Base-by-base conservation (phyloP, 768 basidiomycete species). In the Tricholoma hemisulphureum region DNA sequence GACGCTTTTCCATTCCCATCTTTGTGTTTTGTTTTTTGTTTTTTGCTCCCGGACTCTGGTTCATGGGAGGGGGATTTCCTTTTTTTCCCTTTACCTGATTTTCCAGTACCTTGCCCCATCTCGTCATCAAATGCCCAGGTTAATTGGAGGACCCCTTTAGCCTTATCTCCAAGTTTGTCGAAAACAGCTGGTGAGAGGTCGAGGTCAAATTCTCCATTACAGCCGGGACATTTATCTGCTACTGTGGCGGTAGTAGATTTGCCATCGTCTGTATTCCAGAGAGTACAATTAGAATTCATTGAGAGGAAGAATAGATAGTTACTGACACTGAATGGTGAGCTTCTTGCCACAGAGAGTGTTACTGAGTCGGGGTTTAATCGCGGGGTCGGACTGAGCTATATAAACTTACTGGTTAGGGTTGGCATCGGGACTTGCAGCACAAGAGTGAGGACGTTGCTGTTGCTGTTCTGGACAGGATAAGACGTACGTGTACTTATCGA, bases 121-220 rank as follows among this genome's bases (percentile, higher is more conserved):
- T 16, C n/a, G 37, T 39, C n/a, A 39, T 39, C n/a, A 18, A 39
- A 39, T 39, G n/a, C 37, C 37, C n/a, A 39, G 20, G 37, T n/a
- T 39, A 5, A 39, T 18, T n/a, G 13, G 13, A 65, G 39, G 24
- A 55, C 56, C 13, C 65, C 65, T 1, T 53, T 32, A 2, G 18
- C 18, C 5, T 16, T 21, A 24, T 58, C 37, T 2, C 50, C 59
- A 14, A 66, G 49, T 53, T 41, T 26, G 16, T 46, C 16, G 43
- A 66, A 66, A 14, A 53, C 63, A 4, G 58, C 26, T 2, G 61
- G 59, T 26, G 61, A 62, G 23, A 66, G 58, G 26, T 66, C 65
- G 39, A 66, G 56, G 46, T 66, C 63, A 29, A 51, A 60, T 5
- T 21, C 18, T 7, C 61, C 61, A 3, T 21, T n/a, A 45, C 61